Base-by-base conservation (phyloP, 768 basidiomycete genomes). In the Leccinum uliginosum region DNA sequence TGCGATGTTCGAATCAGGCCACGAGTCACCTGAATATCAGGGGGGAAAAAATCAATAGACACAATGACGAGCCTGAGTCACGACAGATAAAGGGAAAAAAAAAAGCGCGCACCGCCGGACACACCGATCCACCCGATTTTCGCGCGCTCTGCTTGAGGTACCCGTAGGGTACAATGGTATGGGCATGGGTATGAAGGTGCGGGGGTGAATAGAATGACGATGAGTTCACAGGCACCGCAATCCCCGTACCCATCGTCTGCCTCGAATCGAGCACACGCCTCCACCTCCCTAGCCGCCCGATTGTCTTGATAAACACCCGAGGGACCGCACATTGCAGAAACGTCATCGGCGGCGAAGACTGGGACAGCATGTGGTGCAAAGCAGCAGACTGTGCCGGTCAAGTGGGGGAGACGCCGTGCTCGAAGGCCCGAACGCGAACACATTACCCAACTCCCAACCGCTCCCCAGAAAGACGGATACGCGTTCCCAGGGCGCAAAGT, bases 251-350 rank as follows among this genome's bases (percentile, higher is more conserved):
- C 38, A 73, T 60, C 19, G 70, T 62, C 23, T 69, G 67, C 6
- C 78, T 69, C 34, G 75, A 72, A 61, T 88, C 85, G 51, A 93
- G 69, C 27, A 89, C 90, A 6, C 92, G 83, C 65, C 81, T 89
- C 89, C 92, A 89, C 10, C 88, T 76, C 2, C 92, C 92, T 17
- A 95, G 73, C 6, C 88, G 81, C 5, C 92, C 90, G 27, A 93
- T 85, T 3, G 92, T 92, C 71, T 84, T 87, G 53, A 89, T 85
- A 48, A 94, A 81, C 11, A 81, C 89, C 1, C 90, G 81, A 0
- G 89, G 90, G 15, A 93, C 74, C 0, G 85, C 77, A 63, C 78
- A 83, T 53, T 87, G 83, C 1, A 84, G 80, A 12, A 84, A 72
- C 7, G 78, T 65, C n/a, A 70, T 65, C 0, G 65, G 53, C 2